Evolutionary conservation across 2,329 filamentous ascomycete species (phyloP).

Genomic region (Lachnellula suecica): DNA sequence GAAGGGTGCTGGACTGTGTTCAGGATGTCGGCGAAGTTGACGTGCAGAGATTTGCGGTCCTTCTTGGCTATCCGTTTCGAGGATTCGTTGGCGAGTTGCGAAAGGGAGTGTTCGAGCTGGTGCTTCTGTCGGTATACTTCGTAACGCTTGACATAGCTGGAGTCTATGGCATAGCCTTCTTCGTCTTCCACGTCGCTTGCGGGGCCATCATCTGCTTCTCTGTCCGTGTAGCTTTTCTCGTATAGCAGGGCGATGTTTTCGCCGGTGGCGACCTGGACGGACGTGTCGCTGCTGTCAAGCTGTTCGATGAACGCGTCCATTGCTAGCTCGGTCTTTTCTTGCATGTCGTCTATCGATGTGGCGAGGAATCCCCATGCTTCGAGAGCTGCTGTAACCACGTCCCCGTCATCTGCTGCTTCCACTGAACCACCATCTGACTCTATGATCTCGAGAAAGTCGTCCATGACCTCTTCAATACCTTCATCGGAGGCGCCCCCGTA

Average conservation of each 20-base stretch:
- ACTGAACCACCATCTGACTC: constrained; percentile 66
- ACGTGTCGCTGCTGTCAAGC: constrained; percentile 59
- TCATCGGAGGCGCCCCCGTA: constrained; percentile 65
- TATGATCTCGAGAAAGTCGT: constrained; percentile 64
- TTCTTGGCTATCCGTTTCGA: constrained; percentile 64
- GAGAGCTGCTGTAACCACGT: constrained; percentile 62
- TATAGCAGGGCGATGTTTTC: constrained; percentile 72
- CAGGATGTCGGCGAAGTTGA: constrained; percentile 64
- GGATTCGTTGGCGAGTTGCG: constrained; percentile 58
- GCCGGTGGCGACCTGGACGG: constrained; percentile 67
- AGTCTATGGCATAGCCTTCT: constrained; percentile 33
- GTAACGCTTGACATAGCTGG: constrained; percentile 60
- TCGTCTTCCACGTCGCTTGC: constrained; percentile 43
- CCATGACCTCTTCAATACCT: constrained; percentile 63
- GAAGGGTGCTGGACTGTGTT: constrained; percentile 66
- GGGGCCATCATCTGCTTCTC: constrained; percentile 45
- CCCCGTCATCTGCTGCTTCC: constrained; percentile 59
- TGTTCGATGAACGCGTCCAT: constrained; percentile 71
- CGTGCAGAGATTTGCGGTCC: constrained; percentile 65
- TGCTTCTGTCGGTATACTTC: constrained; percentile 64
- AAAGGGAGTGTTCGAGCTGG: constrained; percentile 58
- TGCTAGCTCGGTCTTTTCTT: constrained; percentile 61
- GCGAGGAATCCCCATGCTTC: constrained; percentile 70
- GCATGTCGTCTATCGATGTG: constrained; percentile 64
- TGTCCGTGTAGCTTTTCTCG: constrained; percentile 56